phyloP scores from a whole-genome alignment of 192 early-diverging fungal genomes.

The Geranomyces michiganensis region DNA sequence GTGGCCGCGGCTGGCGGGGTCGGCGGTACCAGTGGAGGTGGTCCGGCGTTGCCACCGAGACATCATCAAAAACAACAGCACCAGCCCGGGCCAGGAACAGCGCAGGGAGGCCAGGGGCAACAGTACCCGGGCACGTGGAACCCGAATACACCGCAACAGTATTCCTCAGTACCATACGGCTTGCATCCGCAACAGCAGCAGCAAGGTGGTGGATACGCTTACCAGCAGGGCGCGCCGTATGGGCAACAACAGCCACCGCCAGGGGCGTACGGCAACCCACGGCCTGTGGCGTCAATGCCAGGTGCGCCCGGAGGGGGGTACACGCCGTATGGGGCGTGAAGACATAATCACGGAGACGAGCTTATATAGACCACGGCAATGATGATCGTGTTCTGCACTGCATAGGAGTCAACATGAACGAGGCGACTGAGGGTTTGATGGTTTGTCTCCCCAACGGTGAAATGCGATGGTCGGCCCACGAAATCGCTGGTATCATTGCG shows the following conservation, averaged over 20 bases:
- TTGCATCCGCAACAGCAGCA: constrained; percentile 1
- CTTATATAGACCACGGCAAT: too few species aligned
- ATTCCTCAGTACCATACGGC: neutral
- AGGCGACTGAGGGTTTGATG: too few species aligned
- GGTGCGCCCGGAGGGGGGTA: neutral
- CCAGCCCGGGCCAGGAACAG: neutral
- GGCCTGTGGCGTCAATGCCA: constrained; percentile 10
- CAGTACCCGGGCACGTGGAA: constrained; percentile 11
- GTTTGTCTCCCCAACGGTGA: too few species aligned
- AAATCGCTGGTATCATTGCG: too few species aligned
- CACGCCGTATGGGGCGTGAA: neutral
- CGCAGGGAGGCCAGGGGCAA: neutral
- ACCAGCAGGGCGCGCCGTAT: too few species aligned
- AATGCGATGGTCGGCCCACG: too few species aligned
- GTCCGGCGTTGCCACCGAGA: constrained; percentile 3
- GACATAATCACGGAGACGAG: too few species aligned
- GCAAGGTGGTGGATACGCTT: neutral
- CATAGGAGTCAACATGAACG: too few species aligned
- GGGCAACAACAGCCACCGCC: too few species aligned
- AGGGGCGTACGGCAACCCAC: neutral
- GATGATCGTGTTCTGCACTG: too few species aligned
- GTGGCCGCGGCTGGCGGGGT: neutral
- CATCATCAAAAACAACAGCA: constrained; percentile 5
- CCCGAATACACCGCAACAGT: neutral
- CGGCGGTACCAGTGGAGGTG: neutral